Evolutionary conservation across 2,329 filamentous ascomycete genomes (phyloP).

Genomic region (Neopestalotiopsis sp.): DNA sequence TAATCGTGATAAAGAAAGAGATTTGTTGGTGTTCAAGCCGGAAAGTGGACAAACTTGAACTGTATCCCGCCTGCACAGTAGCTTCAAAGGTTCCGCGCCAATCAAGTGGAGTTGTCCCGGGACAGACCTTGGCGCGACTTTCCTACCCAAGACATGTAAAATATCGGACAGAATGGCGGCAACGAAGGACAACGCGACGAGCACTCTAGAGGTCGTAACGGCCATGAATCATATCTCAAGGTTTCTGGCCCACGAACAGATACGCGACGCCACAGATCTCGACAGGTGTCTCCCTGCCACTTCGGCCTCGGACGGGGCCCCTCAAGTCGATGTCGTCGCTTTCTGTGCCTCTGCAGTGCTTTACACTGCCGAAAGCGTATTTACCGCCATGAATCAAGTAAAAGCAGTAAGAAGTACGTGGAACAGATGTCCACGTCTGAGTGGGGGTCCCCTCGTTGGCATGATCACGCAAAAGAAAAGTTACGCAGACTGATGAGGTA

Average conservation of each 20-base stretch:
- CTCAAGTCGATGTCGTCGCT: background rate
- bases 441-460: background rate
- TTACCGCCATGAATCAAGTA: background rate
- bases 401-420: background rate
- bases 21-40: no score
- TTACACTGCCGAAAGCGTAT: background rate
- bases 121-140: no score
- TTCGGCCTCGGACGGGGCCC: background rate
- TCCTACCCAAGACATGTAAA: background rate
- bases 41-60: no score
- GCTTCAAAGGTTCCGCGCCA: no score
- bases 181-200: background rate
- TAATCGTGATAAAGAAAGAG: no score
- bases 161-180: background rate
- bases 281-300: background rate
- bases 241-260: background rate
- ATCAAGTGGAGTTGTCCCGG: no score
- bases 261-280: background rate
- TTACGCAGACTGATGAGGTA: background rate
- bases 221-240: background rate
- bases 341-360: slow-evolving; percentile 1
- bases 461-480: background rate
- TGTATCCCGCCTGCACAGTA: no score
- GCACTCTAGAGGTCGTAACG: background rate
- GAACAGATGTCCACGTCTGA: background rate